Evolutionary conservation across 345 rosid genomes (phyloP).

Genomic region (Eucalyptus urophylla): DNA sequence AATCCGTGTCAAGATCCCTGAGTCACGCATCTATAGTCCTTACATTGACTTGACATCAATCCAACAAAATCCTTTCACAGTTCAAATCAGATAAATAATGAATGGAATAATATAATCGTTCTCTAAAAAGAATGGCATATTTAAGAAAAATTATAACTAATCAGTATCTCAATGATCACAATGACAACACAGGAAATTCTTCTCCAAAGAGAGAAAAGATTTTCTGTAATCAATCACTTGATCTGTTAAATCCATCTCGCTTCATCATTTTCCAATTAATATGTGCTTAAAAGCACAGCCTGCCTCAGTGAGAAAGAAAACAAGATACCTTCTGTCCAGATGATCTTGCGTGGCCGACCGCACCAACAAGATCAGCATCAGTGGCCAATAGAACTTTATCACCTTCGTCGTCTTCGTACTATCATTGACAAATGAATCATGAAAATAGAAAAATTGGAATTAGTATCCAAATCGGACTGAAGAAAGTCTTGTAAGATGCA

Average conservation of each 20-base stretch:
- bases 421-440: neutral
- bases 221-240: neutral
- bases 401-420: constrained; percentile 95
- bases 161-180: neutral
- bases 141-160: neutral
- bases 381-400: constrained; percentile 72
- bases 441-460: neutral
- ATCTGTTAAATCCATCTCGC: neutral
- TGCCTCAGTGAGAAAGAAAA: neutral
- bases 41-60: neutral
- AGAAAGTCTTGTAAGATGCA: neutral
- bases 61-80: neutral
- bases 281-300: neutral
- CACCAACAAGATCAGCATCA: constrained; percentile 68
- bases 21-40: neutral
- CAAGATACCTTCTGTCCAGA: constrained; percentile 53
- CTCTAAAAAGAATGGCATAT: neutral
- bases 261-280: neutral
- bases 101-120: neutral
- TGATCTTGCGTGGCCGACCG: constrained; percentile 57
- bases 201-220: neutral
- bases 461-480: neutral
- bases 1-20: neutral
- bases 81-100: neutral
- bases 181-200: neutral